Percentiles rank a stretch among this genome's conserved stretches.
Evolutionary conservation across 768 basidiomycete species (phyloP).

Genomic region (Russula virescens): DNA sequence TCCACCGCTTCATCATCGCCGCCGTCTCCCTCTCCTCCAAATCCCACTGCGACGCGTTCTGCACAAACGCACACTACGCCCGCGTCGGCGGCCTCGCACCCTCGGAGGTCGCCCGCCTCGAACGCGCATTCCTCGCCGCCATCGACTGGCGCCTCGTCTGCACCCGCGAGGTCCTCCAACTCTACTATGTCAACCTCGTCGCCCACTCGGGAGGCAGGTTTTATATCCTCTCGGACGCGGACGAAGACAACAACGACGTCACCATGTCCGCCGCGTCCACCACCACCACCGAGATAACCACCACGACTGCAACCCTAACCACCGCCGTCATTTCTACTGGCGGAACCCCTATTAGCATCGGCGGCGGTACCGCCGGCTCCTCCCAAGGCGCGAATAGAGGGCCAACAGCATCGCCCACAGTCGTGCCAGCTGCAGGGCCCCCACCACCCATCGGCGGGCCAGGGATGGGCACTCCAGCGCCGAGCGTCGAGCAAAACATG

Average conservation of each 20-base stretch:
- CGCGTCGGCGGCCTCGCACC: conserved; percentile 93
- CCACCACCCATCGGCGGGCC: conserved; percentile 32
- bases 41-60: conserved; percentile 92
- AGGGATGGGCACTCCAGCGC: conserved; percentile 39
- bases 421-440: conserved; percentile 35
- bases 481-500: conserved; percentile 81
- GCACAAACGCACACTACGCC: conserved; percentile 91
- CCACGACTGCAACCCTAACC: too few relatives aligned
- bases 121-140: conserved; percentile 85
- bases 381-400: conserved; percentile 7
- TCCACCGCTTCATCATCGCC: conserved; percentile 96
- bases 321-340: neutral
- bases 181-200: conserved; percentile 92
- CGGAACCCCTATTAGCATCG: conserved; percentile 17
- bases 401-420: conserved; percentile 34
- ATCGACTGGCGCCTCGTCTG: conserved; percentile 97
- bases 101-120: conserved; percentile 87
- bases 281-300: too few relatives aligned
- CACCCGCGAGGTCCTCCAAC: conserved; percentile 83
- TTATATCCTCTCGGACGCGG: conserved; percentile 42
- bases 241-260: conserved; percentile 24
- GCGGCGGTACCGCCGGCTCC: conserved; percentile 23
- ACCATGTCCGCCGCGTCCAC: conserved; percentile 26
- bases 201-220: conserved; percentile 63
- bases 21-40: conserved; percentile 91